These are phyloP conservation scores for Tinospora cordifolia DNA, from an alignment of 164 flowering plant species.

Conservation along the genomic window DNA sequence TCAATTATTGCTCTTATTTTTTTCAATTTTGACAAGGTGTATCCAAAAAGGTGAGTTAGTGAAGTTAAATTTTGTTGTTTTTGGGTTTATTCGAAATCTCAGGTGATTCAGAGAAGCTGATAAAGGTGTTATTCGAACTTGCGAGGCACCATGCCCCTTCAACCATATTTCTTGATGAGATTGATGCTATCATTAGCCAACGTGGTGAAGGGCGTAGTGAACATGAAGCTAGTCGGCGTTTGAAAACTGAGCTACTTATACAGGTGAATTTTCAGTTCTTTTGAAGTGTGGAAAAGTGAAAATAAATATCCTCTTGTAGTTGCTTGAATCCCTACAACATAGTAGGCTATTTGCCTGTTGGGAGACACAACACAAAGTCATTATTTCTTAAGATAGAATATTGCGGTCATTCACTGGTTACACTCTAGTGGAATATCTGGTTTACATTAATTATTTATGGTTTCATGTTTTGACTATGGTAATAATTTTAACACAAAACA, in stretches of 20 bases:
- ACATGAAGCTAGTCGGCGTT: conserved; percentile 97
- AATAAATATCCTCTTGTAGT: background rate
- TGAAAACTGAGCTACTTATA: conserved; percentile 93
- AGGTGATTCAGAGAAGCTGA: conserved; percentile 97
- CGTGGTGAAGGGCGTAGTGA: conserved; percentile 98
- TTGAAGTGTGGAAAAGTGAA: background rate
- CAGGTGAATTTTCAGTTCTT: conserved; percentile 54
- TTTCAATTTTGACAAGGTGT: too few relatives aligned
- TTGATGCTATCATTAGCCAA: conserved; percentile 96
- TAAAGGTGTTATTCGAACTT: conserved; percentile 93
- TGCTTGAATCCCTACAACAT: background rate
- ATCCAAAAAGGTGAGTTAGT: too few relatives aligned
- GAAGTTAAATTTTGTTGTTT: background rate
- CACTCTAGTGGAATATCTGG: too few relatives aligned
- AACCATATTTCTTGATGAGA: conserved; percentile 97
- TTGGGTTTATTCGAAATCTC: conserved; percentile 19
- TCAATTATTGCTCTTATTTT: too few relatives aligned
- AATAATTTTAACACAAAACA: too few relatives aligned
- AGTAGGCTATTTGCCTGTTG: too few relatives aligned
- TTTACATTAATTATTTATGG: too few relatives aligned
- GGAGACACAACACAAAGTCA: too few relatives aligned
- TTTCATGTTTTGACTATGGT: too few relatives aligned
- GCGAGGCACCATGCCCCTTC: conserved; percentile 99
- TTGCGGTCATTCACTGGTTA: background rate
- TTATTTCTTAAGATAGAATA: too few relatives aligned